A percentile compares a stretch with the other conserved stretches of the same genome.
These are phyloP conservation scores for Aspergillus fischeri DNA, from an alignment of 2,329 filamentous ascomycete genomes.

Conservation along the genomic window DNA sequence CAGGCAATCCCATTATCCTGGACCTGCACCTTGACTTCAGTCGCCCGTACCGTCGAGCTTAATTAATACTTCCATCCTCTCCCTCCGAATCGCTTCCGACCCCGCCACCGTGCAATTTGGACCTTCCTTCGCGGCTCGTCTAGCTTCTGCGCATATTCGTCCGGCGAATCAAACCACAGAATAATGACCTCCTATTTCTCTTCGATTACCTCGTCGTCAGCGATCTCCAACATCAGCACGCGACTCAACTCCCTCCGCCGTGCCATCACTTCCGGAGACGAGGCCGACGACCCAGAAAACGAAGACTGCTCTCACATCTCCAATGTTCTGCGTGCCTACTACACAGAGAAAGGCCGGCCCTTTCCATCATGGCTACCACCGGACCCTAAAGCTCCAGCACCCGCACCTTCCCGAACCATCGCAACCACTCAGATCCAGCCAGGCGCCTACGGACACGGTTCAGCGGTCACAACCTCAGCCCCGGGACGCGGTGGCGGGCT, in stretches of 20 bases:
- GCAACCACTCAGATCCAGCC: constrained; percentile 52
- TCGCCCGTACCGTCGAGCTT: background rate
- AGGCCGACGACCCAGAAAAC: constrained; percentile 42
- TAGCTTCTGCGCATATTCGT: background rate
- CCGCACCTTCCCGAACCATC: constrained; percentile 43
- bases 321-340: constrained; percentile 88
- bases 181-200: constrained; percentile 85
- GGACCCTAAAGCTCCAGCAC: constrained; percentile 71
- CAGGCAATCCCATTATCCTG: background rate
- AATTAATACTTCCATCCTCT: background rate
- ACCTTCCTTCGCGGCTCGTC: background rate
- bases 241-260: constrained; percentile 56
- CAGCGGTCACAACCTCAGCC: constrained; percentile 25
- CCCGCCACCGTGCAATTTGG: constrained; percentile 17
- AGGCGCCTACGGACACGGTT: constrained; percentile 28
- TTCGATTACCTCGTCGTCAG: constrained; percentile 49
- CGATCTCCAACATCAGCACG: constrained; percentile 52
- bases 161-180: constrained; percentile 20
- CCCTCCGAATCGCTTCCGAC: constrained; percentile 19
- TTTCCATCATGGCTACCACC: constrained; percentile 86
- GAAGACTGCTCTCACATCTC: constrained; percentile 93
- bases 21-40: background rate
- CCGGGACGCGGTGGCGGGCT: constrained; percentile 41
- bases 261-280: constrained; percentile 39
- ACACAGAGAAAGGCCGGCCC: constrained; percentile 76